Evolutionary conservation across 495 filamentous ascomycete species (phyloP).

Genomic region (Astrothelium subdiscretum): DNA sequence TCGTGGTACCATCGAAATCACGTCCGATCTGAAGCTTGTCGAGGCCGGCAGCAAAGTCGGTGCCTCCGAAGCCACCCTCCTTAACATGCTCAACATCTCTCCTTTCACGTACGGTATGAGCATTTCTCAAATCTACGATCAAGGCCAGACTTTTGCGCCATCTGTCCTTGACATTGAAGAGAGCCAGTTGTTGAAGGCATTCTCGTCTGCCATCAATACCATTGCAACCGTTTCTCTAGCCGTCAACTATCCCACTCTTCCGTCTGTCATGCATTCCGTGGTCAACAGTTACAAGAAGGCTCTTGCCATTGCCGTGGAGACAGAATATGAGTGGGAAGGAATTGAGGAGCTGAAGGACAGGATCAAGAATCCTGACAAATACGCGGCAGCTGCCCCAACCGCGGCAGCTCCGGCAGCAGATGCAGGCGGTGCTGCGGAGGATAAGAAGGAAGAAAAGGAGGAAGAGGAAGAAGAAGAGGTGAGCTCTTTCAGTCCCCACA

Average conservation of each 20-base stretch:
- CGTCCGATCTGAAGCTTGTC: constrained; percentile 92
- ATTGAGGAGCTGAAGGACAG: constrained; percentile 97
- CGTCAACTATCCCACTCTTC: constrained; percentile 88
- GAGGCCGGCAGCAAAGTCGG: constrained; percentile 89
- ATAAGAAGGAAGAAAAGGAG: constrained; percentile 38
- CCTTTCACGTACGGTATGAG: constrained; percentile 99
- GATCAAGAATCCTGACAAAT: constrained; percentile 95
- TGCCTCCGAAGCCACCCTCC: constrained; percentile 92
- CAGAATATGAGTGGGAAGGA: constrained; percentile 87
- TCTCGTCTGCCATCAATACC: constrained; percentile 70
- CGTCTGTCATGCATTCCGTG: constrained; percentile 86
- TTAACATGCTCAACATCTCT: constrained; percentile 99
- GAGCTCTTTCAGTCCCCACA: neutral
- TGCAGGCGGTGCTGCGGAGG: constrained; percentile 33
- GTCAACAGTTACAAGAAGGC: constrained; percentile 98
- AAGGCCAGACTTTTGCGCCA: constrained; percentile 79
- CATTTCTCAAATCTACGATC: constrained; percentile 88
- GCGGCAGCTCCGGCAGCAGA: constrained; percentile 40
- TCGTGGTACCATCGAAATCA: constrained; percentile 99
- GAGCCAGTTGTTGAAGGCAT: constrained; percentile 74
- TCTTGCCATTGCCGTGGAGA: constrained; percentile 78
- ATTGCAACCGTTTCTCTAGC: constrained; percentile 87
- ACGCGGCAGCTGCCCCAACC: constrained; percentile 66
- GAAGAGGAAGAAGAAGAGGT: constrained; percentile 39
- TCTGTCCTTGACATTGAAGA: constrained; percentile 86